Evolutionary conservation across 2,329 filamentous ascomycete species (phyloP), one percentile per base, ranked within the genome.

Genomic region (Fusarium newnesense): DNA sequence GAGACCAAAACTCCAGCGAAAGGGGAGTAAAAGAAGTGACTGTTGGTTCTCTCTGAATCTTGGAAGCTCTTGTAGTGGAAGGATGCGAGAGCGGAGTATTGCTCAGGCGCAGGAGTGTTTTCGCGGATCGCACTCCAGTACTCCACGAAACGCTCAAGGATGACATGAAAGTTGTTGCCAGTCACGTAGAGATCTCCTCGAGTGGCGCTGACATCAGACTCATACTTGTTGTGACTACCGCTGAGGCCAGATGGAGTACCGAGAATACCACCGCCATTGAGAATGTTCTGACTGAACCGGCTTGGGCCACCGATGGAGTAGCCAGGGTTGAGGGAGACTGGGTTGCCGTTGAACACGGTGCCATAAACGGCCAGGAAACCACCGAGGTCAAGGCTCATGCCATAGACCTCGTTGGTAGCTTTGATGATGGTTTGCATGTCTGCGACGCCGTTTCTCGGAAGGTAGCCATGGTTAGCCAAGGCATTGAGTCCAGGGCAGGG

Each of bases 221-320:
- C 87, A 71, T 88, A 86, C 65, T 85, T 86, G 75, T 89, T 89
- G 76, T 90, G 88, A 5, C 85, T 85, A 24, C 85, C 85, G 21
- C 81, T 82, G 5, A 89, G 80, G 9, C 73, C 72, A 26, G 56
- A 61, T 9, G 64, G 63, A 4, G 64, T 67, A 4, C 63, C 64
- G 1, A 71, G 67, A 4, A 71, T 18, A 7, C 69, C 67, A 4
- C 44, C 61, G 4, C 86, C 86, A 28, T 81, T 79, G 2, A 87
- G 77, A 5, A 86, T 77, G 56, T 85, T 85, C 58, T 82, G 80
- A 15, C 82, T 79, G 30, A 79, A 76, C 13, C 77, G 69, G 36
- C 82, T 79, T 8, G 80, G 78, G 13, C 85, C 85, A 15, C 87
- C 86, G 43, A 89, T 88, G 2, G 87, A 89, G 78, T 87, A 88